phyloP scores from a whole-genome alignment of 2,329 filamentous ascomycete genomes.

The Hymenoscyphus fraxineus region DNA sequence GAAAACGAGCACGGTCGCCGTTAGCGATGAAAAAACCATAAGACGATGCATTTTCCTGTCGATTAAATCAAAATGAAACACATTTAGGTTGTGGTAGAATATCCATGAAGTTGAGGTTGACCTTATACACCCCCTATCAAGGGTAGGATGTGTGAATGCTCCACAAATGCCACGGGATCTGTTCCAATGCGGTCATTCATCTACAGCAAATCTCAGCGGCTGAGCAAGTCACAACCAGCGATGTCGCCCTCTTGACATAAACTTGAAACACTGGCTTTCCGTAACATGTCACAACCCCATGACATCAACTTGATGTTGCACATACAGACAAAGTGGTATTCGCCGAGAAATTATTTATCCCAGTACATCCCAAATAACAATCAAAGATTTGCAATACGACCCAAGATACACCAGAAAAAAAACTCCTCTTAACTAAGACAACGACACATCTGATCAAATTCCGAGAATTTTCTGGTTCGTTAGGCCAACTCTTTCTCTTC shows the following conservation, averaged over 20 bases:
- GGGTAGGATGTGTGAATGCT: background rate
- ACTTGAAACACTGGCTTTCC: background rate
- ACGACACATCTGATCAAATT: background rate
- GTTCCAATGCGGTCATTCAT: background rate
- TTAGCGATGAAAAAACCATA: conserved; percentile 3
- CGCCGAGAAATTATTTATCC: background rate
- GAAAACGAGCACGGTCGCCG: background rate
- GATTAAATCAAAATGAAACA: background rate
- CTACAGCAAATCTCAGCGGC: background rate
- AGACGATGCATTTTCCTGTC: conserved; percentile 1
- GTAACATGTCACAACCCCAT: background rate
- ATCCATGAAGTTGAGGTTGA: background rate
- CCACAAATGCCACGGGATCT: background rate
- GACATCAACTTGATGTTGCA: background rate
- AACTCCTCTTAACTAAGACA: background rate
- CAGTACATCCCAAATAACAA: background rate
- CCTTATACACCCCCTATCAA: background rate
- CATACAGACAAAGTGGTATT: background rate
- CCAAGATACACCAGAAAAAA: background rate
- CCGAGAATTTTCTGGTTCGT: background rate
- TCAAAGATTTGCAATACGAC: background rate
- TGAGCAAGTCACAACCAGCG: background rate
- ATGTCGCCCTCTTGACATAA: background rate
- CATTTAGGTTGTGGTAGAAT: background rate
- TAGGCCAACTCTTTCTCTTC: conserved; percentile 3